phyloP scores from a whole-genome alignment of 352 stramenopile genomes.

The Blastocystis sp. region DNA sequence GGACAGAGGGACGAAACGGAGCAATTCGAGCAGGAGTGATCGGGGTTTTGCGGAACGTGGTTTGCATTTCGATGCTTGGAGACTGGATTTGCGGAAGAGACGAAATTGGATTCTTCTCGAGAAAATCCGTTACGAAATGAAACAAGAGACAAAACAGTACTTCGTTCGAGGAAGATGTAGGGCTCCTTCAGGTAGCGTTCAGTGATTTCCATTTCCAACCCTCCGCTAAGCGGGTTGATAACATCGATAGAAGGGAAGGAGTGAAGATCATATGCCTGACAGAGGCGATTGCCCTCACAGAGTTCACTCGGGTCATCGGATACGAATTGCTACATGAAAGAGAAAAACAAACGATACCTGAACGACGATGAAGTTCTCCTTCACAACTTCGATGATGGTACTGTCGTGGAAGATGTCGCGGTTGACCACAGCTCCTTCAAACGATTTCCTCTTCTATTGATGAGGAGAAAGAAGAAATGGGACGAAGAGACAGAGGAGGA shows the following conservation, averaged over 20 bases:
- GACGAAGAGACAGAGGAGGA: conserved; percentile 34
- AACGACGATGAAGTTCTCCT: conserved; percentile 45
- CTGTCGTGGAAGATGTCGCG: conserved; percentile 31
- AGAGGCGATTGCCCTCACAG: conserved; percentile 17
- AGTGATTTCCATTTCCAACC: not conserved
- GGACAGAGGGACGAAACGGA: not conserved
- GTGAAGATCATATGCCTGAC: not conserved
- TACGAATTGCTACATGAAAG: not conserved
- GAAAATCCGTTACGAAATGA: conserved; percentile 6
- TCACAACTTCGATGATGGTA: conserved; percentile 3
- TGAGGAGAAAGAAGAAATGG: not conserved
- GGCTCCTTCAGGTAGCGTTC: not conserved
- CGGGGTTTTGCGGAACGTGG: not conserved
- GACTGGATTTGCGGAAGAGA: not conserved
- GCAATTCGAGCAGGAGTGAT: conserved; percentile 1
- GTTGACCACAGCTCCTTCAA: not conserved
- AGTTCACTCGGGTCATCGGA: not conserved
- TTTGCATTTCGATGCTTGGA: not conserved
- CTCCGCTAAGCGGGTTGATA: conserved; percentile 24
- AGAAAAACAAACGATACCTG: not conserved
- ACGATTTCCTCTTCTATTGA: not conserved
- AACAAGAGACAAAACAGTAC: not conserved
- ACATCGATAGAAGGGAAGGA: not conserved
- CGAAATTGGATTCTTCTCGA: not conserved
- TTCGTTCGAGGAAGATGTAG: not conserved